Percentiles rank a stretch among this genome's conserved stretches.
Evolutionary conservation across 805 yeast genomes (phyloP).

Genomic region (Kodamaea kaohsiungensis): DNA sequence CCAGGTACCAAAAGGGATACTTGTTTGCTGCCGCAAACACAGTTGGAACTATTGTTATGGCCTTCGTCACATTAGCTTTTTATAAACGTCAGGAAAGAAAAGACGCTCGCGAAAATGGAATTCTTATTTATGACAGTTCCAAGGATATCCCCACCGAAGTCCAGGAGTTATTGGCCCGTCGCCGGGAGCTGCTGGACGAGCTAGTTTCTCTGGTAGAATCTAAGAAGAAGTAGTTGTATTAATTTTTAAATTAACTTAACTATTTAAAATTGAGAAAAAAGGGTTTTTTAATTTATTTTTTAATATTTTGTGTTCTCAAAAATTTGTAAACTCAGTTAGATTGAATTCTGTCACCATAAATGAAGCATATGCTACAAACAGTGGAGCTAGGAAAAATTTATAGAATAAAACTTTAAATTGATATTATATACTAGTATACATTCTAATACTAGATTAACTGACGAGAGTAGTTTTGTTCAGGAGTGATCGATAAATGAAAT

Average conservation of each 20-base stretch:
- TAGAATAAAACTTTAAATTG: too few species aligned
- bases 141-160: slow-evolving; percentile 6
- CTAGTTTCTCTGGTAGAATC: background rate
- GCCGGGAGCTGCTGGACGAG: background rate
- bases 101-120: slow-evolving; percentile 21
- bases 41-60: slow-evolving; percentile 19
- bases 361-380: too few species aligned
- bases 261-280: background rate
- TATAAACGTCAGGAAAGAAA: slow-evolving; percentile 22
- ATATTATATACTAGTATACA: too few species aligned
- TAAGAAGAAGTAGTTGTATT: background rate
- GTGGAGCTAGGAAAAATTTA: too few species aligned
- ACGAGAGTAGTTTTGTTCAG: too few species aligned
- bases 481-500: too few species aligned
- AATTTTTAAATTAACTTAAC: background rate
- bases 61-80: slow-evolving; percentile 21
- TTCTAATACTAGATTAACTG: too few species aligned
- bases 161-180: background rate
- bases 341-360: too few species aligned
- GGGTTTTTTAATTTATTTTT: too few species aligned
- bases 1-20: slow-evolving; percentile 23
- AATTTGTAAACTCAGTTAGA: too few species aligned
- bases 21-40: slow-evolving; percentile 20
- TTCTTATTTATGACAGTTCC: slow-evolving; percentile 18
- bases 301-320: too few species aligned